Evolutionary conservation across 305 asterid species (phyloP).

Genomic region (Euphrasia arctica): DNA sequence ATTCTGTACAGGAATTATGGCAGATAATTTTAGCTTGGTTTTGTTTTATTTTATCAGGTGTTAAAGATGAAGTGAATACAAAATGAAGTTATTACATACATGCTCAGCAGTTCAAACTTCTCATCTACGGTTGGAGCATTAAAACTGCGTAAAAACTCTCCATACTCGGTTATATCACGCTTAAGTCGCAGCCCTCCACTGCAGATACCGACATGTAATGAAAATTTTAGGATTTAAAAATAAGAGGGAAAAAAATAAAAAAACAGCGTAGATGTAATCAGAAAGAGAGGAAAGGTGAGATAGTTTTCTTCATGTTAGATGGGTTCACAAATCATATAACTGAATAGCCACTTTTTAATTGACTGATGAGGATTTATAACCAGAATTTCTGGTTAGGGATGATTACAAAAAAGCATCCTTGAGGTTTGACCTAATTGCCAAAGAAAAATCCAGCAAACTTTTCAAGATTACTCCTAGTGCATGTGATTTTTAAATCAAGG

Average conservation of each 20-base stretch:
- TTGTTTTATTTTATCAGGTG: neutral
- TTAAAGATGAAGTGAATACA: conserved; percentile 14
- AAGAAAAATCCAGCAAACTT: neutral
- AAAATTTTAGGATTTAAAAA: conserved; percentile 3
- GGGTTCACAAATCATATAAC: conserved; percentile 8
- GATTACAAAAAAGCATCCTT: neutral
- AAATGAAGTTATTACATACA: conserved; percentile 54
- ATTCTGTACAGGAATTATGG: conserved; percentile 48
- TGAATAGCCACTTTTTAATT: neutral
- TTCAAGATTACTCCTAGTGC: neutral
- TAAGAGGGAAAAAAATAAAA: neutral
- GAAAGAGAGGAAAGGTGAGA: neutral
- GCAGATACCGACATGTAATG: conserved; percentile 29
- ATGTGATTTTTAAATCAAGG: too few species aligned
- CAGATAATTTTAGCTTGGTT: conserved; percentile 13
- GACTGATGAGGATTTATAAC: neutral
- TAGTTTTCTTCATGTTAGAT: conserved; percentile 10
- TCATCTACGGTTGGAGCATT: conserved; percentile 97
- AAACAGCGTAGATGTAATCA: conserved; percentile 13
- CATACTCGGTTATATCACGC: conserved; percentile 97
- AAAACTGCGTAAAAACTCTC: conserved; percentile 91
- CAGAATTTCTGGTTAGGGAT: too few species aligned
- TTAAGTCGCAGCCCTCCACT: conserved; percentile 97
- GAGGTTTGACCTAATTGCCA: neutral
- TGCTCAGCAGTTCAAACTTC: conserved; percentile 87